A percentile compares a stretch with the other conserved stretches of the same genome.
phyloP scores from a whole-genome alignment of 495 filamentous ascomycete species.

The Hypoxylon lienhwacheense region DNA sequence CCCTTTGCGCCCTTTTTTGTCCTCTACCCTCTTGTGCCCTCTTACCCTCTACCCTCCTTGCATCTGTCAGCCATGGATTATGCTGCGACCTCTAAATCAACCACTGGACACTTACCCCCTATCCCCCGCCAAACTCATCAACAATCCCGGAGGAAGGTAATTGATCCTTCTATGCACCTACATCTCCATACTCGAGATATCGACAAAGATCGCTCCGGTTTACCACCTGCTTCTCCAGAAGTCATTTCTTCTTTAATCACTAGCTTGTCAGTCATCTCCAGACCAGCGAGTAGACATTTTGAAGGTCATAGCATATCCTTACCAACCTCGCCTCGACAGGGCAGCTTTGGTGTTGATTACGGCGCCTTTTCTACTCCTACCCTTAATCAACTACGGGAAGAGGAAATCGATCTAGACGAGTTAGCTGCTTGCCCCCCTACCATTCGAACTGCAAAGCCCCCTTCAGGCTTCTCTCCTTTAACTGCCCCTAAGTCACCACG shows the following conservation, averaged over 20 bases:
- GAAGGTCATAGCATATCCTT: slow-evolving; percentile 59
- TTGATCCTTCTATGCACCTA: slow-evolving; percentile 42
- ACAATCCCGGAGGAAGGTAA: slow-evolving; percentile 43
- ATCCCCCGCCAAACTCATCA: slow-evolving; percentile 40
- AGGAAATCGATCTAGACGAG: slow-evolving; percentile 61
- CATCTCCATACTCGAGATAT: slow-evolving; percentile 32
- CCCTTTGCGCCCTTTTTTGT: too few species aligned
- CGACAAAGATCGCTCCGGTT: slow-evolving; percentile 45
- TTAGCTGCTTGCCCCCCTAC: slow-evolving; percentile 77
- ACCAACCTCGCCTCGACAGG: slow-evolving; percentile 52
- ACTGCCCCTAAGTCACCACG: slow-evolving; percentile 64
- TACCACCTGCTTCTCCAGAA: slow-evolving; percentile 77
- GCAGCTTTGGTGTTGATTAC: slow-evolving; percentile 73
- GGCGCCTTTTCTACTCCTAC: slow-evolving; percentile 56
- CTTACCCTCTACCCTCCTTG: slow-evolving; percentile 19
- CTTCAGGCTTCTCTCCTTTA: slow-evolving; percentile 68
- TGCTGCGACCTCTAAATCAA: slow-evolving; percentile 15
- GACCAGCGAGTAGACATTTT: slow-evolving; percentile 72
- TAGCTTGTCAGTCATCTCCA: slow-evolving; percentile 83
- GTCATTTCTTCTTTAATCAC: slow-evolving; percentile 94
- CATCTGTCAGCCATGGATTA: slow-evolving; percentile 29
- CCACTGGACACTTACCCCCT: slow-evolving; percentile 32
- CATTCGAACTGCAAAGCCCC: slow-evolving; percentile 82
- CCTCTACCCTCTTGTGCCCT: slow-evolving; percentile 8
- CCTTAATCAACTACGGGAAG: slow-evolving; percentile 55